Percentiles rank a stretch among this genome's conserved stretches.
These are phyloP conservation scores for Trypanosoma cruzi DNA, from an alignment of 208 protist genomes.

Conservation along the genomic window DNA sequence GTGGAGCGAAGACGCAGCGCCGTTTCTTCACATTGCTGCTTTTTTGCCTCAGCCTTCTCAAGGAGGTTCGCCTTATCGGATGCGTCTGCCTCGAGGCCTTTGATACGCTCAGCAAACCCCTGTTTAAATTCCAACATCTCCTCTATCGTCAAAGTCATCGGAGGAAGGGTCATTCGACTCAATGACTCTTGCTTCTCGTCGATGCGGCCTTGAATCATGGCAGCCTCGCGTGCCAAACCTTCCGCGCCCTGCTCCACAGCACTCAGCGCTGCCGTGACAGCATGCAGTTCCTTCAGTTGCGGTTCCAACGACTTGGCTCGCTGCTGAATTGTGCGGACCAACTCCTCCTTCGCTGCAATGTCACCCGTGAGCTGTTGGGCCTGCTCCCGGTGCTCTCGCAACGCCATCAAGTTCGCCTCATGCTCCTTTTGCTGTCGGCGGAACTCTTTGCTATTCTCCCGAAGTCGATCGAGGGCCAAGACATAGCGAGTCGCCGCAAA, in stretches of 20 bases:
- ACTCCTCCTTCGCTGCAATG: constrained; percentile 63
- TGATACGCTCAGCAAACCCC: constrained; percentile 39
- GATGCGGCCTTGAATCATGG: constrained; percentile 61
- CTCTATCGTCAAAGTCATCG: constrained; percentile 42
- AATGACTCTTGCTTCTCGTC: constrained; percentile 59
- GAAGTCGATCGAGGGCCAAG: constrained; percentile 83
- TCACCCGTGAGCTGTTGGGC: constrained; percentile 63
- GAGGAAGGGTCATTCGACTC: constrained; percentile 28
- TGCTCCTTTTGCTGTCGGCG: constrained; percentile 83
- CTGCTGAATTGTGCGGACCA: constrained; percentile 38
- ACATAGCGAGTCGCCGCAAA: constrained; percentile 97
- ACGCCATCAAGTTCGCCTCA: constrained; percentile 69
- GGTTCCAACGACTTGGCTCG: constrained; percentile 58
- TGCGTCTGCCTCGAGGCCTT: constrained; percentile 34
- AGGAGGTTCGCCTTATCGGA: constrained; percentile 35
- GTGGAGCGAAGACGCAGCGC: constrained; percentile 35
- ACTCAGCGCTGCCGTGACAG: constrained; percentile 46
- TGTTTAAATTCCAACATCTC: constrained; percentile 45
- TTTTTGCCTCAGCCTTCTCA: constrained; percentile 26
- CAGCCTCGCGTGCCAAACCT: constrained; percentile 52
- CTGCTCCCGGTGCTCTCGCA: constrained; percentile 83
- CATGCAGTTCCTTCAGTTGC: constrained; percentile 53
- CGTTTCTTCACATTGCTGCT: constrained; percentile 39
- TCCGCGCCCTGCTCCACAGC: constrained; percentile 61
- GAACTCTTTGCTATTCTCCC: constrained; percentile 89